Conservation (phyloP, 2,329 filamentous ascomycete species). For the Pezicula carpinea region DNA sequence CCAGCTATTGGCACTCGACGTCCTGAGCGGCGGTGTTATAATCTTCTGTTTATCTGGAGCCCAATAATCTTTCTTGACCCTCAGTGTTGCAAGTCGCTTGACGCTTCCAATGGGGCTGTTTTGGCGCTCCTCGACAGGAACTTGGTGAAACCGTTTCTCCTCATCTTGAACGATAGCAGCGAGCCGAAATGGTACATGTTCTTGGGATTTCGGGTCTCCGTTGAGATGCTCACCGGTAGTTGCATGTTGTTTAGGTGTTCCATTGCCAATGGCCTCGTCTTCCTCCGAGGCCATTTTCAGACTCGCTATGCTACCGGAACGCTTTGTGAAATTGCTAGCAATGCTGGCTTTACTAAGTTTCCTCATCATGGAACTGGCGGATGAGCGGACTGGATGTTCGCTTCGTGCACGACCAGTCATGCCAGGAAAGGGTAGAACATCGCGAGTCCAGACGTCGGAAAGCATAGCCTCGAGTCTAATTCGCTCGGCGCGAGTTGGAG, state of each 20-base stretch:
- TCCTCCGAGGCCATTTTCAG: conserved; percentile 21
- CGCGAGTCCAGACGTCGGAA: conserved; percentile 78
- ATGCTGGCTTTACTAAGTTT: conserved; percentile 82
- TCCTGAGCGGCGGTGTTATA: conserved; percentile 22
- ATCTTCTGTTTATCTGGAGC: conserved; percentile 21
- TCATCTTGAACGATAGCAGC: conserved; percentile 14
- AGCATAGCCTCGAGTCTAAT: conserved; percentile 71
- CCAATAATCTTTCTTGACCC: conserved; percentile 21
- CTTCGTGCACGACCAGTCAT: conserved; percentile 63
- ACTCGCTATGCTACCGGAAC: conserved; percentile 41
- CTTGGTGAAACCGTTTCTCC: conserved; percentile 15
- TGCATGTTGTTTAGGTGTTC: conserved; percentile 3
- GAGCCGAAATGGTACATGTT: too few relatives aligned
- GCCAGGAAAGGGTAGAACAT: conserved; percentile 76
- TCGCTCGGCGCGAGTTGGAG: conserved; percentile 70
- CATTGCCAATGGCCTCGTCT: conserved; percentile 7
- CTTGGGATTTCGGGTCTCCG: too few relatives aligned
- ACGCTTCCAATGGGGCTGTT: conserved; percentile 17
- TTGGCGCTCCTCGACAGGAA: conserved; percentile 15
- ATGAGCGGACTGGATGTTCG: conserved; percentile 69
- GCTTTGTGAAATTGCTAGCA: conserved; percentile 68
- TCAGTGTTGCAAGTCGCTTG: conserved; percentile 19
- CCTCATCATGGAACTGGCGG: conserved; percentile 82
- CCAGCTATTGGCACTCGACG: conserved; percentile 23
- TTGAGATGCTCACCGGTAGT: conserved; percentile 3